Conservation (phyloP, 1,284 basidiomycete species). For the Sanguinoderma infundibulare region DNA sequence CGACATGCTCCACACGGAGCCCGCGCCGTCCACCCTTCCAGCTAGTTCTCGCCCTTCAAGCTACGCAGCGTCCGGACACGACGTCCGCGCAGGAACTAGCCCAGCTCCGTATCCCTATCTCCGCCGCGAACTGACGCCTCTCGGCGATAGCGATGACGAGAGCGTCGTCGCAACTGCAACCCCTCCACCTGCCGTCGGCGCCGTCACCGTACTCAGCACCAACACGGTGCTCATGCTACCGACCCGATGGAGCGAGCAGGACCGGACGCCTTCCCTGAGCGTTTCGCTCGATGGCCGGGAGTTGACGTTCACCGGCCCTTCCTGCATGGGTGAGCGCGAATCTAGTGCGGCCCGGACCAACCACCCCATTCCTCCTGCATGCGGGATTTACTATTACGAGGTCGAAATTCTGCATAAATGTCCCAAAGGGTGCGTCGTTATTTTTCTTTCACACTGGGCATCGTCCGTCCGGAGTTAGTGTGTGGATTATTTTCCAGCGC, state of each 20-base stretch:
- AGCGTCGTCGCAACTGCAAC: conserved; percentile 49
- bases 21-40: conserved; percentile 44
- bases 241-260: conserved; percentile 77
- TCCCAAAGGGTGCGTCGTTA: conserved; percentile 68
- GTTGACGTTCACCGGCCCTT: conserved; percentile 64
- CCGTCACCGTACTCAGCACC: conserved; percentile 31
- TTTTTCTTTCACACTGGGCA: too few relatives aligned
- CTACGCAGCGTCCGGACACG: conserved; percentile 11
- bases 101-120: conserved; percentile 35
- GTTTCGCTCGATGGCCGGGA: conserved; percentile 75
- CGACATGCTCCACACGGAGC: conserved; percentile 68
- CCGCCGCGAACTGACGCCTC: conserved; percentile 37
- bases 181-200: conserved; percentile 32
- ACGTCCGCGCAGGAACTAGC: conserved; percentile 13
- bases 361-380: conserved; percentile 76
- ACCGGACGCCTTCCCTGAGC: conserved; percentile 59
- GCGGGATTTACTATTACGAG: conserved; percentile 93
- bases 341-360: conserved; percentile 81
- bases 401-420: conserved; percentile 80
- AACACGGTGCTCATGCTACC: conserved; percentile 65
- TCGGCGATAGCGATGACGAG: conserved; percentile 66
- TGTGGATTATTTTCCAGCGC: too few relatives aligned
- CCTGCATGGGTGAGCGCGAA: conserved; percentile 71
- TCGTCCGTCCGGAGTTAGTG: too few relatives aligned
- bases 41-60: conserved; percentile 19